Conservation (phyloP, 495 filamentous ascomycete species). For the Hypoxylon perforatum region DNA sequence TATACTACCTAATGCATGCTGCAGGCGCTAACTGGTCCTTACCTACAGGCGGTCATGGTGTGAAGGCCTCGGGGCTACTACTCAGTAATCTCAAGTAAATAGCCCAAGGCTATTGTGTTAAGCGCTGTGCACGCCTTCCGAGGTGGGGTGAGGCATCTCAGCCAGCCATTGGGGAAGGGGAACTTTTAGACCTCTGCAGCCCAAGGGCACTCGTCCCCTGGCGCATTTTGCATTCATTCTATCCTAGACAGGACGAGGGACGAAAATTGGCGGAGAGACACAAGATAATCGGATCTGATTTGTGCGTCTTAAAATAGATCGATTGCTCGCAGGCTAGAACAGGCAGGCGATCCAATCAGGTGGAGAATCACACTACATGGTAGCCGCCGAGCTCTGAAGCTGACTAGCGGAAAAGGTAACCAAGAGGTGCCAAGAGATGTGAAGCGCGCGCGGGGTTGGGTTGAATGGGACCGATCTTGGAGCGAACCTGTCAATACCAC, state of each 20-base stretch:
- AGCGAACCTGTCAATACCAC: constrained; percentile 15
- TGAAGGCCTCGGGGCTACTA: constrained; percentile 33
- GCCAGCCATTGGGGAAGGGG: constrained; percentile 37
- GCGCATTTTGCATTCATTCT: constrained; percentile 15
- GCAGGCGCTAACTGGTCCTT: constrained; percentile 32
- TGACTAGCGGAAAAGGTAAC: constrained; percentile 35
- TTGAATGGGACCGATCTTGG: constrained; percentile 17
- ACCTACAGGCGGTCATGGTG: constrained; percentile 28
- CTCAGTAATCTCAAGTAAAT: constrained; percentile 11
- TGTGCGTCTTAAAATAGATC: constrained; percentile 41
- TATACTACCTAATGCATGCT: constrained; percentile 34
- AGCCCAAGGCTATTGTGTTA: constrained; percentile 32
- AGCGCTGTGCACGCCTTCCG: constrained; percentile 40
- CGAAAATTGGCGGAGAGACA: constrained; percentile 19
- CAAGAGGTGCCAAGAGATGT: constrained; percentile 24
- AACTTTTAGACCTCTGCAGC: constrained; percentile 16
- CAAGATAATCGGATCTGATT: constrained; percentile 28
- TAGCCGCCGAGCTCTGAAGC: constrained; percentile 38
- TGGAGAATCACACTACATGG: constrained; percentile 39
- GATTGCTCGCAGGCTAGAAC: constrained; percentile 31
- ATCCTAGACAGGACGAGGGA: constrained; percentile 27
- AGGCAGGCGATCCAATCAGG: constrained; percentile 35
- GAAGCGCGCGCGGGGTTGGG: constrained; percentile 38
- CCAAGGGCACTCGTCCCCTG: constrained; percentile 23
- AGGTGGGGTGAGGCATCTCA: constrained; percentile 42